Evolutionary conservation across 177 flowering plant genomes (phyloP), one percentile per base, ranked within the genome.

Genomic region (Tripterygium wilfordii): DNA sequence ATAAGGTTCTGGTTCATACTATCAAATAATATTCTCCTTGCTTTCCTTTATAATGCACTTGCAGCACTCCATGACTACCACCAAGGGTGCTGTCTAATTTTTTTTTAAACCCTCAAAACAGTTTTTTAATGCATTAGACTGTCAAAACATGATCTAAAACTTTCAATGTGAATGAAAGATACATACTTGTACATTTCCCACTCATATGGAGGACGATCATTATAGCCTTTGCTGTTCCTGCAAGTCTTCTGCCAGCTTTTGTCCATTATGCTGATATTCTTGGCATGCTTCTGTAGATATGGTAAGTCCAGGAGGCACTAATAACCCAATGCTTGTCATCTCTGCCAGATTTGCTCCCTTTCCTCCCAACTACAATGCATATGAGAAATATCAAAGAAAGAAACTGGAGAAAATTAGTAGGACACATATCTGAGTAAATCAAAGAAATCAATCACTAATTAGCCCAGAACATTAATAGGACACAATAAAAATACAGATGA

Each of bases 281-380:
- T 84, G 86, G 54, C 99, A 92, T 31, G 99, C 99, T 65, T 92
- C 97, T 18, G 99, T 92, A 26, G 99, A 92, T 45, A 92, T 81
- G 23, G 99, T 92, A 3, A 92, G 79, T 9, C 99, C 99, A 2
- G 99, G 96, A 1, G 99, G 99, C 23, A 92, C 99, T 0, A 95
- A 92, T 28, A 92, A 68, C 13, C 99, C 99, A 40, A 92, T 92
- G 77, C 82, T 86, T 5, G 99, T 82, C 99, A 92, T 92, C 64
- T 92, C 99, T 27, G 97, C 99, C 20, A 92, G 78, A 64, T 92
- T 92, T 51, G 99, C 99, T 55, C 99, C 99, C 61, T 92, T 92
- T 36, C 99, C 99, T 36, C 99, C 99, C 62, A 92, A 66, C 99
- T 92, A 60, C 57, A 67, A 26, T 13, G 25, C 20, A 20, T 29